These are phyloP conservation scores for Schoenoplectus tabernaemontani DNA, from an alignment of 202 grass and related monocot genomes.

Conservation along the genomic window DNA sequence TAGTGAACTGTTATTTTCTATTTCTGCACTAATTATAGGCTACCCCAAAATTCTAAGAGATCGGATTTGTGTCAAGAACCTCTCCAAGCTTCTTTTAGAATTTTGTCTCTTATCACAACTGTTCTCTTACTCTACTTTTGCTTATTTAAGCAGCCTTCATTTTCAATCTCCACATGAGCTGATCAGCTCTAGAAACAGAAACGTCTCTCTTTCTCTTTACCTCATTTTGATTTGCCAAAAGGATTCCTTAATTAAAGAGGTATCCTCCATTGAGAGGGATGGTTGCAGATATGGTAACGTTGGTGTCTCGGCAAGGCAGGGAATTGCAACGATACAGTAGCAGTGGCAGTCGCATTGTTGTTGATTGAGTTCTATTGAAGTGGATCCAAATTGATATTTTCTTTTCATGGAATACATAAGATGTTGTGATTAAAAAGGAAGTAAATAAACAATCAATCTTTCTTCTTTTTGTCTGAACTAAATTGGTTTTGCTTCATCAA, in stretches of 20 bases:
- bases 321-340: conserved; percentile 34
- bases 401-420: neutral
- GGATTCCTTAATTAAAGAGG: neutral
- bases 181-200: neutral
- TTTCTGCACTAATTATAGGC: neutral
- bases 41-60: neutral
- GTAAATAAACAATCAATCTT: neutral
- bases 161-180: neutral
- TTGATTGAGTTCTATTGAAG: conserved; percentile 13
- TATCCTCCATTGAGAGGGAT: neutral
- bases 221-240: neutral
- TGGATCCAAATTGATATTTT: neutral
- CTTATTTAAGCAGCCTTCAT: conserved; percentile 9
- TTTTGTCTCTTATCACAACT: neutral
- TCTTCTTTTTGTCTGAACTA: neutral
- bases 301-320: conserved; percentile 35
- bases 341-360: conserved; percentile 28
- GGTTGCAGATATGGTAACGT: neutral
- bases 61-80: neutral
- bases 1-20: neutral
- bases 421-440: neutral
- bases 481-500: neutral
- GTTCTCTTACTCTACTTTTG: neutral
- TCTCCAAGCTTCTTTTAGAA: neutral
- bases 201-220: neutral